Base-by-base conservation (phyloP, 371 early-diverging fungal species). In the Umbelopsis sp. region DNA sequence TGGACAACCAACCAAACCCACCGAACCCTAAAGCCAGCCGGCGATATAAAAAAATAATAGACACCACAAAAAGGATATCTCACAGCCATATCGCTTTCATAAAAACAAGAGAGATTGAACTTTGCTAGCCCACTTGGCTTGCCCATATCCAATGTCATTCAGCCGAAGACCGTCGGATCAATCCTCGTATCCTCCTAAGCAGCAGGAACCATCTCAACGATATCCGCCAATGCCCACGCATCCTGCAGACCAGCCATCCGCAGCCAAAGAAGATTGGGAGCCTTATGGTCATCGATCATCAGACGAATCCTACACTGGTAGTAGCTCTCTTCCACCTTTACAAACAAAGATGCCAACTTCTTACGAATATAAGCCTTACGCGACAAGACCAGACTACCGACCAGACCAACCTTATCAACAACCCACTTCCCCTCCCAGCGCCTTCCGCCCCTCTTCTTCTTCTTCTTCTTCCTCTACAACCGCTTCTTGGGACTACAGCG, bases 1-100 rank as follows among this genome's bases (percentile, higher is more conserved):
- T 57, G 57, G 57, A 57, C 57, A 57, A 57, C 57, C 57, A 57
- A 57, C 57, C 57, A 57, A 57, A 57, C 57, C 57, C 57, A 57
- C 57, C 57, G 57, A 57, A 57, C 57, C 57, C 57, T 57, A 57
- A 57, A 57, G 57, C 57, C 57, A 57, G 57, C 57, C 57, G 57
- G 57, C 57, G 57, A 57, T 57, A 57, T 57, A 57, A 57, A 57
- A 57, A 57, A 57, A 57, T 57, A 57, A 57, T 57, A 57, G 29
- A 57, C 57, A 57, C 57, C 57, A 29, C 57, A 57, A 57, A 57
- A 57, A 57, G 35, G 57, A 41, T 35, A 29, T 18, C 57, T 57
- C 57, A 29, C 57, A 32, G 57, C 35, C 57, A 57, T 57, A 57
- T 57, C 57, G 57, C 32, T 35, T 57, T n/a, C 57, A 18, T 35